Evolutionary conservation across 148 eudicot genomes (phyloP), one percentile per base, ranked within the genome.

Genomic region (Fagopyrum tataricum): DNA sequence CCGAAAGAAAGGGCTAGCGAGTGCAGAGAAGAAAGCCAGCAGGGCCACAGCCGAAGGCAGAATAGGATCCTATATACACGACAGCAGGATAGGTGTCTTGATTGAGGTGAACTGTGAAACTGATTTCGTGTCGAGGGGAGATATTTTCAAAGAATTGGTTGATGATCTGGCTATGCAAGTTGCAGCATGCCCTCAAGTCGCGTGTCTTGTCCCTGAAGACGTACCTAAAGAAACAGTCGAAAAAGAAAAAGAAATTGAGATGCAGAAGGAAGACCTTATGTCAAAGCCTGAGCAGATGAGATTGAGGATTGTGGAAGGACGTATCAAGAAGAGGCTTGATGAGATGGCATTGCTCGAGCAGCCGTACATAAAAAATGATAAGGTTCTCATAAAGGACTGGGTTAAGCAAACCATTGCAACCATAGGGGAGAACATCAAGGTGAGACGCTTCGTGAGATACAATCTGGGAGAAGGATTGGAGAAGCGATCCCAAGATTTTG

Each of bases 151-250:
- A 67, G 94, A 86, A 78, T 81, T 95, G 53, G 97, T 95, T 15
- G 89, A 95, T 74, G 97, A 95, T 79, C 81, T 92, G 51, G 97
- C 99, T 67, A 95, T 95, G 99, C 97, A 95, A 85, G 99, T 90
- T 56, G 99, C 99, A 71, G 99, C 99, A 41, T 95, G 91, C 88
- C 99, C 97, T 79, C 99, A 92, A 81, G 97, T 95, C 49, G 81
- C 82, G 73, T 90, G 86, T 75, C 82, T 95, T 44, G 81, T 56
- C 52, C 77, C 89, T 6, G 96, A 91, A n/a, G 97, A 95, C 75
- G 91, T 95, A 70, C 92, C 96, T 4, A 78, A 82, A 76, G 97
- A 95, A 74, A 8, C 79, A 44, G 83, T 87, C 10, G 86, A 86
- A 9, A 95, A 90, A 79, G 97, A 95, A 83, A 92, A 79, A 78